phyloP scores from a whole-genome alignment of 2,329 filamentous ascomycete species.

The Aschersonia sp. region DNA sequence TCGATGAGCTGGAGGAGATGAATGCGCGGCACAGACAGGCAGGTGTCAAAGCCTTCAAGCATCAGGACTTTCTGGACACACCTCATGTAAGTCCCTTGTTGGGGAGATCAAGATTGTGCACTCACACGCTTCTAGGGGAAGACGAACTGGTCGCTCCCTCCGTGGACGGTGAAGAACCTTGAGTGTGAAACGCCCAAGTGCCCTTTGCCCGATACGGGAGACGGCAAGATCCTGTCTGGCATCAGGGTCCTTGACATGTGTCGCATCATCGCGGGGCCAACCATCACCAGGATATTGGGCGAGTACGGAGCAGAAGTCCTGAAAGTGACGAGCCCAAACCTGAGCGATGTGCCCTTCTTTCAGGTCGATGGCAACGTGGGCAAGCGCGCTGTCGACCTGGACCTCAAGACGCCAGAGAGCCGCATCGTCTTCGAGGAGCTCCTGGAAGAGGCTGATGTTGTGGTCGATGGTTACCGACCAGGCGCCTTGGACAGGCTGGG shows the following conservation, averaged over 20 bases:
- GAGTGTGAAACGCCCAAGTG: conserved; percentile 33
- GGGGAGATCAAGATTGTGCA: not conserved
- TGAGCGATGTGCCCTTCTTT: conserved; percentile 61
- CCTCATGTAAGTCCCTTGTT: conserved; percentile 18
- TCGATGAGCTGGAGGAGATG: conserved; percentile 40
- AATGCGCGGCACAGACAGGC: conserved; percentile 43
- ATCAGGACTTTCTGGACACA: conserved; percentile 43
- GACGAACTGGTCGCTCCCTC: conserved; percentile 22
- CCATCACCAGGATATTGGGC: conserved; percentile 55
- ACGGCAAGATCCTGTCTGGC: conserved; percentile 31
- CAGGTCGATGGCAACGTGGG: conserved; percentile 61
- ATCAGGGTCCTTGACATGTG: conserved; percentile 63
- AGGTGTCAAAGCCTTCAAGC: conserved; percentile 43
- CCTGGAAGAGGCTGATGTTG: conserved; percentile 46
- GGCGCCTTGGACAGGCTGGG: conserved; percentile 49
- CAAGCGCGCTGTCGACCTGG: conserved; percentile 50
- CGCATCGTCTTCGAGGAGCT: conserved; percentile 42
- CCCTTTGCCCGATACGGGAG: conserved; percentile 16
- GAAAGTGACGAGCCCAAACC: conserved; percentile 51
- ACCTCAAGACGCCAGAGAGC: conserved; percentile 42
- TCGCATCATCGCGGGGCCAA: conserved; percentile 63
- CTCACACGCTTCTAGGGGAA: conserved; percentile 25
- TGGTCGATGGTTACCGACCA: conserved; percentile 55
- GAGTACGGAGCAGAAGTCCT: conserved; percentile 64
- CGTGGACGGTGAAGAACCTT: conserved; percentile 35